Percentiles rank a stretch among this genome's conserved stretches.
Evolutionary conservation across 345 rosid genomes (phyloP).

Genomic region (Dovyalis caffra): DNA sequence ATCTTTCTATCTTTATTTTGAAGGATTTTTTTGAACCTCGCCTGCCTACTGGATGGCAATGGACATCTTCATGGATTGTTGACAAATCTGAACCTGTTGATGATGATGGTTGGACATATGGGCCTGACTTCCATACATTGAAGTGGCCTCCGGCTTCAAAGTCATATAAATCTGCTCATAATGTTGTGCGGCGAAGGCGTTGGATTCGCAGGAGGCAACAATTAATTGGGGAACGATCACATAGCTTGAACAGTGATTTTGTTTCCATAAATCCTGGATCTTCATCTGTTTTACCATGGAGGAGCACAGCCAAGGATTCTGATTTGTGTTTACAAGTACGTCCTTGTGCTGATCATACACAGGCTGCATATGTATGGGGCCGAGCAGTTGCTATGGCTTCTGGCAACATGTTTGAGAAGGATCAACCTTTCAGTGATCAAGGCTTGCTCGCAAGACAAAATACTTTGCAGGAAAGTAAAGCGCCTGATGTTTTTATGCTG

Average conservation of each 20-base stretch:
- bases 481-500: constrained; percentile 53
- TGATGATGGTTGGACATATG: constrained; percentile 64
- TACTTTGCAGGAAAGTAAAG: constrained; percentile 54
- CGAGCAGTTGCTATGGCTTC: constrained; percentile 52
- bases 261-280: constrained; percentile 60
- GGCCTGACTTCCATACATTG: constrained; percentile 48
- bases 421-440: constrained; percentile 70
- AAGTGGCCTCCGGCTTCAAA: constrained; percentile 53
- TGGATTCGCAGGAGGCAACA: constrained; percentile 57
- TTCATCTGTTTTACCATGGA: constrained; percentile 82
- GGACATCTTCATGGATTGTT: constrained; percentile 60
- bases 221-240: constrained; percentile 21
- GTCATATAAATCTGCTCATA: constrained; percentile 37
- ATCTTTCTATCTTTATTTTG: constrained; percentile 21
- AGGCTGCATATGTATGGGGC: constrained; percentile 71
- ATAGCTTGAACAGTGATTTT: constrained; percentile 18
- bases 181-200: constrained; percentile 54
- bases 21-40: constrained; percentile 57
- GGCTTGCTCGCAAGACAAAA: constrained; percentile 58
- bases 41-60: constrained; percentile 58
- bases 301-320: constrained; percentile 62
- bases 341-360: constrained; percentile 53
- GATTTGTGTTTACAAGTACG: constrained; percentile 70
- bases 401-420: constrained; percentile 56
- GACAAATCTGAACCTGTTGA: constrained; percentile 55